Evolutionary conservation across 306 rosid species (phyloP), one percentile per base, ranked within the genome.

Genomic region (Bauhinia variegata): DNA sequence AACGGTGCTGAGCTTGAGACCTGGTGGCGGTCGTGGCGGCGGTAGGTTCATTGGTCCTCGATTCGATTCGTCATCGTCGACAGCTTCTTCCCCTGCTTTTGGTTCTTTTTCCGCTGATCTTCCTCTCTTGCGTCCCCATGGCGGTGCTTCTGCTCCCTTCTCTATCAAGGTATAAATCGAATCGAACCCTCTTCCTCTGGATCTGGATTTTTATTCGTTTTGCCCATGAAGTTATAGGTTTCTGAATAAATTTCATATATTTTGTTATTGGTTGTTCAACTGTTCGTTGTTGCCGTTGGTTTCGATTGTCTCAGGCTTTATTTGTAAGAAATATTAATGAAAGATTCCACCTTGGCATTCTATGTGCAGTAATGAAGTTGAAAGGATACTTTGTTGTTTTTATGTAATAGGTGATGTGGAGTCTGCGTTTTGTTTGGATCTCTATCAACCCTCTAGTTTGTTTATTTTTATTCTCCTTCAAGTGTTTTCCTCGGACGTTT

Each of bases 1-100:
- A 70, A 78, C 86, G 80, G 83, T 73, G 54, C 66, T 87, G n/a
- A 87, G 92, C 83, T 95, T 95, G 92, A 95, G 99, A 85, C 99
- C 99, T 85, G 99, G 99, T 70, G 99, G 99, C 76, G 97, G 99
- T 71, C 91, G 96, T 66, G 89, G 95, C 79, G 88, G 92, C 76
- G 88, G 95, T 67, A 78, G 97, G 77, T 82, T 82, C 68, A 85
- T 80, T 79, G 96, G 80, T 82, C 76, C 89, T 79, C 84, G 97
- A 79, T 84, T 81, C 36, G 92, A 89, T 4, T 76, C 87, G 4
- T 87, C 89, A 5, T 85, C 91, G 0, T 74, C 91, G 0, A 11
- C 85, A 2, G 37, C 88, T n/a, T 84, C 88, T 30, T 63, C 78
- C 13, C 73, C 84, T 36, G 67, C 89, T 50, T 84, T 89, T 7